Conservation (phyloP, 2,329 filamentous ascomycete genomes). For the Trichoderma sp. region DNA sequence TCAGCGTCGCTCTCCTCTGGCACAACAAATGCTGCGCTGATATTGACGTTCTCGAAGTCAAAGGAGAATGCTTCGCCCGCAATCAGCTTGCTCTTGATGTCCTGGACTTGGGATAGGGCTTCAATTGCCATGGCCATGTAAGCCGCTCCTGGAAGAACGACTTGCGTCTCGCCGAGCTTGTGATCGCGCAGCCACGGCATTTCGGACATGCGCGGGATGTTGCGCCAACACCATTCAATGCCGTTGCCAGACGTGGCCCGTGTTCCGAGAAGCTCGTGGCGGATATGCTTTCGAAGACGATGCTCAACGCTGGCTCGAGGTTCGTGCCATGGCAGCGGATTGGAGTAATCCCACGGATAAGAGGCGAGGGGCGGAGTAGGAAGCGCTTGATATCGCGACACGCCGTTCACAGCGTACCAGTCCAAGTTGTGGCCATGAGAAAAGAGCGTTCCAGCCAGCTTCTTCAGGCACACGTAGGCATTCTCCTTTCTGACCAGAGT, state of each 20-base stretch:
- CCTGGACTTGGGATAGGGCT: slow-evolving; percentile 37
- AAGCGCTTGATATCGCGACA: neutral
- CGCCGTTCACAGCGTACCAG: slow-evolving; percentile 35
- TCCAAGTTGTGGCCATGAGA: slow-evolving; percentile 47
- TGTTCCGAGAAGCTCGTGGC: slow-evolving; percentile 50
- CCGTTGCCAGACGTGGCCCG: slow-evolving; percentile 30
- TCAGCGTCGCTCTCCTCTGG: slow-evolving; percentile 33
- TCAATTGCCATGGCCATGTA: slow-evolving; percentile 50
- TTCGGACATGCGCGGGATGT: slow-evolving; percentile 50
- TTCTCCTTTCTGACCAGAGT: slow-evolving; percentile 48
- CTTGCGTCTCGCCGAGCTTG: slow-evolving; percentile 51
- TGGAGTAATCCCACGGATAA: slow-evolving; percentile 41
- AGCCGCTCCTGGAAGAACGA: slow-evolving; percentile 49
- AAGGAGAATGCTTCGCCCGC: slow-evolving; percentile 27
- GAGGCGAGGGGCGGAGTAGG: slow-evolving; percentile 34
- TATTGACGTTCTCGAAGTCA: slow-evolving; percentile 37
- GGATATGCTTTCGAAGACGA: slow-evolving; percentile 42
- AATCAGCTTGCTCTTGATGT: slow-evolving; percentile 18
- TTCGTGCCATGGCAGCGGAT: slow-evolving; percentile 36
- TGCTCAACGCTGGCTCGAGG: slow-evolving; percentile 38
- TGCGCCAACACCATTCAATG: slow-evolving; percentile 48
- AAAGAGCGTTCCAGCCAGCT: slow-evolving; percentile 44
- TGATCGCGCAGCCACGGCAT: slow-evolving; percentile 61
- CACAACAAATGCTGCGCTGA: slow-evolving; percentile 38
- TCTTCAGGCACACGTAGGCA: slow-evolving; percentile 39